Conservation (phyloP, 139 green algal genomes). For the Picochlorum sp. region DNA sequence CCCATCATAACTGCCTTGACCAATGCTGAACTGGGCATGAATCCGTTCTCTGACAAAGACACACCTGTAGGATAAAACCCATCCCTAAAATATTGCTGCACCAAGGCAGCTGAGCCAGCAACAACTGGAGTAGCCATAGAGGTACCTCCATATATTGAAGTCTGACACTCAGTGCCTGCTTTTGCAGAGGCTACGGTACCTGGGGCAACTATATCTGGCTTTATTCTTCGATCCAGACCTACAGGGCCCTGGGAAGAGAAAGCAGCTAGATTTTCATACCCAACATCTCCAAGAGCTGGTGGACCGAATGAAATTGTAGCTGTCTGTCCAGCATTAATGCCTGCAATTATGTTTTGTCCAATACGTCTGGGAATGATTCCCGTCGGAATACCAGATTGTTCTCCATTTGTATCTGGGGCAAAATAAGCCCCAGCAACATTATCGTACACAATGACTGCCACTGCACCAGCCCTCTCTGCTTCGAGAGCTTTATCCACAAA, state of each 20-base stretch:
- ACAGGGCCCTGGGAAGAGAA: constrained; percentile 27
- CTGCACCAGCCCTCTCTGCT: constrained; percentile 47
- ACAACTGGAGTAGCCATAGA: constrained; percentile 79
- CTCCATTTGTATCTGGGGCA: background rate
- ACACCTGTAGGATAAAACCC: constrained; percentile 34
- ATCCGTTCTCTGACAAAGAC: constrained; percentile 22
- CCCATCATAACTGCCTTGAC: constrained; percentile 75
- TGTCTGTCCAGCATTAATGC: background rate
- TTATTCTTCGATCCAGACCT: constrained; percentile 58
- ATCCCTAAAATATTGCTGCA: constrained; percentile 74
- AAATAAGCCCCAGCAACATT: constrained; percentile 27
- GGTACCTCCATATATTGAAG: constrained; percentile 49
- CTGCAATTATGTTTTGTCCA: constrained; percentile 16
- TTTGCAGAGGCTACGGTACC: constrained; percentile 39
- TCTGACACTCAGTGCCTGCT: background rate
- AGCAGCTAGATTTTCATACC: constrained; percentile 14
- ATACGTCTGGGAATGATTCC: constrained; percentile 18
- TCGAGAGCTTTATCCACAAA: constrained; percentile 49
- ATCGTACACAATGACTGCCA: constrained; percentile 60
- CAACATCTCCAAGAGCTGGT: background rate
- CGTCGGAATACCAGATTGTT: constrained; percentile 19
- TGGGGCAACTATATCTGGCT: constrained; percentile 77
- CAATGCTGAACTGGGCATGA: constrained; percentile 54
- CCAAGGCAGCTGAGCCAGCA: constrained; percentile 41
- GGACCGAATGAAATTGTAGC: constrained; percentile 12